Evolutionary conservation across 179 eudicot species (phyloP).

Genomic region (Heliamphora pulchella): DNA sequence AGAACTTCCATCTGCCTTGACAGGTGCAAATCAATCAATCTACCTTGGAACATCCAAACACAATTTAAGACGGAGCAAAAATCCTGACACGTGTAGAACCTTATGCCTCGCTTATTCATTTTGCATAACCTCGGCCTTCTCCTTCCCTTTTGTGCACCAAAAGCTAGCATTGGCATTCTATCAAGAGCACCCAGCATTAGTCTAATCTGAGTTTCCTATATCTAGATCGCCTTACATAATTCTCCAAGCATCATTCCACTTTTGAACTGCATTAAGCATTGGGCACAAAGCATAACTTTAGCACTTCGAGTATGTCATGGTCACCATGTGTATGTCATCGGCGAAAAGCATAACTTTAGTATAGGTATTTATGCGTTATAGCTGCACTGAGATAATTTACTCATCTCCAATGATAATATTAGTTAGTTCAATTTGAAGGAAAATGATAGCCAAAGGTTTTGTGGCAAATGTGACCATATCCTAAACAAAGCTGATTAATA

Average conservation of each 20-base stretch:
- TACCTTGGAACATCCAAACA: not conserved
- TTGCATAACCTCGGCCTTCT: not conserved
- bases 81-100: not conserved
- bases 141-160: not conserved
- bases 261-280: not conserved
- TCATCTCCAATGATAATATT: not conserved
- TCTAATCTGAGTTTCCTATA: not conserved
- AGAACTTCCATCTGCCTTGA: not conserved
- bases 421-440: not conserved
- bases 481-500: not conserved
- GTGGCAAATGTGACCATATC: not conserved
- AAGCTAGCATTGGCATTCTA: slow-evolving; percentile 3
- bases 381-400: not conserved
- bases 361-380: not conserved
- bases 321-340: not conserved
- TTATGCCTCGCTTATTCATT: not conserved
- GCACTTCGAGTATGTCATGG: too few relatives aligned
- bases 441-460: not conserved
- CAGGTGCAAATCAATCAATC: not conserved
- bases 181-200: not conserved
- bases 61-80: not conserved
- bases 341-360: not conserved
- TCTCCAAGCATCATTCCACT: not conserved
- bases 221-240: not conserved
- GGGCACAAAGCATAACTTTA: too few relatives aligned